phyloP scores from a whole-genome alignment of 306 rosid species.

The Glycine soja region DNA sequence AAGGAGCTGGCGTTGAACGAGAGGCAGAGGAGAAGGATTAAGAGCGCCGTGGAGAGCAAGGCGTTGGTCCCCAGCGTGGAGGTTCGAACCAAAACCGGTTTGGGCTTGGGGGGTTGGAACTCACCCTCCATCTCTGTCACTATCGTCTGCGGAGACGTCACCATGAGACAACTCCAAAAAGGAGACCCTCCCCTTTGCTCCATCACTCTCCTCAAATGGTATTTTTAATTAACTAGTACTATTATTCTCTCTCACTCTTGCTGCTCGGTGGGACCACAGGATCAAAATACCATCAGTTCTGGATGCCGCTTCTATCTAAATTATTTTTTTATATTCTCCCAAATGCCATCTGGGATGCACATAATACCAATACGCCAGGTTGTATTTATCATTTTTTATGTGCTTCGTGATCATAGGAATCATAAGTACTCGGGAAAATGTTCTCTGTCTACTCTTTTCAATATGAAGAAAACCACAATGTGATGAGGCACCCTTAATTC shows the following conservation, averaged over 20 bases:
- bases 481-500: neutral
- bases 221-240: neutral
- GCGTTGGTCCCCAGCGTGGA: slow-evolving; percentile 56
- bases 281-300: slow-evolving; percentile 55
- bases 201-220: slow-evolving; percentile 68
- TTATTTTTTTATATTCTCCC: too few species aligned
- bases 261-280: too few species aligned
- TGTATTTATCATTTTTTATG: slow-evolving; percentile 44
- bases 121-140: slow-evolving; percentile 50
- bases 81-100: slow-evolving; percentile 52
- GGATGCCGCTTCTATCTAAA: slow-evolving; percentile 31
- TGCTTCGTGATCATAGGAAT: slow-evolving; percentile 36
- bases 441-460: too few species aligned
- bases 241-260: neutral
- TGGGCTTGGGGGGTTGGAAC: slow-evolving; percentile 50
- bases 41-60: slow-evolving; percentile 39
- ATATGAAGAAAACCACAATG: neutral
- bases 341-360: slow-evolving; percentile 42
- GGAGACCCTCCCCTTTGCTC: slow-evolving; percentile 69
- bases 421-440: slow-evolving; percentile 17
- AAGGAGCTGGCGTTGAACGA: slow-evolving; percentile 48
- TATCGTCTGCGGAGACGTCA: slow-evolving; percentile 62
- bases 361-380: neutral
- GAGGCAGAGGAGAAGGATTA: slow-evolving; percentile 52
- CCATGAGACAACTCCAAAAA: slow-evolving; percentile 55